Evolutionary conservation across 345 rosid genomes (phyloP).

Genomic region (Laguncularia racemosa): DNA sequence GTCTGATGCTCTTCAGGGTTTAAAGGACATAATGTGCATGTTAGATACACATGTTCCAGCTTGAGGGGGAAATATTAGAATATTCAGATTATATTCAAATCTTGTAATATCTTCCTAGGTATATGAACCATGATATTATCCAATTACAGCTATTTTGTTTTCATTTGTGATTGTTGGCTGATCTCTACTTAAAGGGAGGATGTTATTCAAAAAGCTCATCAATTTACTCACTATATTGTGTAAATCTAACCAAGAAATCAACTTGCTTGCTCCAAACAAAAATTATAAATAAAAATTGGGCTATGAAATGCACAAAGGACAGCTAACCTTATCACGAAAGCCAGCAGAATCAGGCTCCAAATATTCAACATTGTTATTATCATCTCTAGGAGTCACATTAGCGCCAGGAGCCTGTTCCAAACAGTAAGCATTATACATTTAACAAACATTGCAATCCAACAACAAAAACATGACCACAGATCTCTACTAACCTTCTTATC

Average conservation of each 20-base stretch:
- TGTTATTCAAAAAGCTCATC: background rate
- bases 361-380: slow-evolving; percentile 34
- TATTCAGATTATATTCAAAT: too few species aligned
- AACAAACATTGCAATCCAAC: slow-evolving; percentile 4
- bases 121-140: too few species aligned
- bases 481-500: slow-evolving; percentile 59
- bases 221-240: too few species aligned
- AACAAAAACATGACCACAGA: slow-evolving; percentile 4
- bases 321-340: slow-evolving; percentile 67
- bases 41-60: too few species aligned
- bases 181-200: background rate
- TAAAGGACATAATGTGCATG: too few species aligned
- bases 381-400: slow-evolving; percentile 42
- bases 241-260: too few species aligned
- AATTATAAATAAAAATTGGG: background rate
- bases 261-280: background rate
- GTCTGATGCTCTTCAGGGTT: too few species aligned
- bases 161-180: too few species aligned
- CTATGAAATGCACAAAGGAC: slow-evolving; percentile 5
- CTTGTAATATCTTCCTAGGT: too few species aligned
- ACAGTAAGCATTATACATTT: slow-evolving; percentile 14
- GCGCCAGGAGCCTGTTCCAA: slow-evolving; percentile 40
- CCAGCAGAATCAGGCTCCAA: slow-evolving; percentile 75
- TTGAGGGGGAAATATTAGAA: too few species aligned
- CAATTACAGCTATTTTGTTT: too few species aligned